Conservation (phyloP, 1,139 yeast species). For the Kodamaea arcana region DNA sequence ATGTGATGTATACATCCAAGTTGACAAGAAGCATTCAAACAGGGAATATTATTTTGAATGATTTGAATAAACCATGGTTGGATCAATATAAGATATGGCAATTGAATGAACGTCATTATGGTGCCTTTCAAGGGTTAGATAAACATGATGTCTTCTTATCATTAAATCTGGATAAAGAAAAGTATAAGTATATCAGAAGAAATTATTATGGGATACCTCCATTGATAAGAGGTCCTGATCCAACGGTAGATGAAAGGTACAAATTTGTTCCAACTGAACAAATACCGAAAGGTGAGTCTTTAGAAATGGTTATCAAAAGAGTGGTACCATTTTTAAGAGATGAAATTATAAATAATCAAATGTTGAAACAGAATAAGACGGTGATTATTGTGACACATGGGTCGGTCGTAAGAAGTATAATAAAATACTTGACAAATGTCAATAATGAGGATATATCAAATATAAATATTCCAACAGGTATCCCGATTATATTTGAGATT, state of each 20-base stretch:
- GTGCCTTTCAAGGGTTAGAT: slow-evolving; percentile 67
- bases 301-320: slow-evolving; percentile 61
- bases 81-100: slow-evolving; percentile 61
- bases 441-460: slow-evolving; percentile 61
- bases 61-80: slow-evolving; percentile 41
- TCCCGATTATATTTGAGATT: slow-evolving; percentile 61
- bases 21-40: slow-evolving; percentile 65
- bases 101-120: slow-evolving; percentile 76
- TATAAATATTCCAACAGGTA: slow-evolving; percentile 74
- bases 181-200: slow-evolving; percentile 65
- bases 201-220: slow-evolving; percentile 72
- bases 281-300: slow-evolving; percentile 64
- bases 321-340: slow-evolving; percentile 51
- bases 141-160: slow-evolving; percentile 50
- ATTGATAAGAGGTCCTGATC: slow-evolving; percentile 24
- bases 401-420: slow-evolving; percentile 63
- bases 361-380: slow-evolving; percentile 35
- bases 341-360: slow-evolving; percentile 34
- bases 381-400: slow-evolving; percentile 74
- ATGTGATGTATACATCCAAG: slow-evolving; percentile 60
- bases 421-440: slow-evolving; percentile 54
- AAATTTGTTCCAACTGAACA: slow-evolving; percentile 16
- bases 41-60: slow-evolving; percentile 53
- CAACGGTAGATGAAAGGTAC: slow-evolving; percentile 49
- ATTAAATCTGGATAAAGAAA: slow-evolving; percentile 54